Evolutionary conservation across 768 basidiomycete genomes (phyloP), one percentile per base, ranked within the genome.

Genomic region (Kockovaella imperatae): DNA sequence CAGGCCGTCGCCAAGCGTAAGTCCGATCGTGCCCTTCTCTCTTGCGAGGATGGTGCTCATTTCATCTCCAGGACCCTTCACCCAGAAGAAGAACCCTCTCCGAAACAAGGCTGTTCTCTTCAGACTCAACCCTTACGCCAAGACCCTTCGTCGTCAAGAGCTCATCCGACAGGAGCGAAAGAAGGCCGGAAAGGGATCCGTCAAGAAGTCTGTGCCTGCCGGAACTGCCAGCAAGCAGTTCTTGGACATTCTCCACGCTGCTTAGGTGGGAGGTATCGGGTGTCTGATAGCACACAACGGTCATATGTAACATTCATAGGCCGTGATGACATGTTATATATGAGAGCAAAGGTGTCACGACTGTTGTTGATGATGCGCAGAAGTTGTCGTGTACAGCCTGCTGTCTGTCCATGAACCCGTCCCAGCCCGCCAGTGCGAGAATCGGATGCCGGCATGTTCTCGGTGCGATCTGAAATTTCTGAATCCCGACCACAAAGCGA

Each of bases 11-110:
- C 84, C 75, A 95, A 91, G 76, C 84, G 91, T 63, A 32, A 49
- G 64, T 62, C 36, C n/a, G 3, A 3, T 32, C 32, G 32, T 26
- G 31, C 31, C 36, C 18, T 29, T 26, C 26, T 14, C 18, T 10
- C 25, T n/a, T 36, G 28, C 26, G 7, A 29, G 13, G 25, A 25
- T 30, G 26, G 23, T 4, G 34, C 28, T 42, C 24, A 41, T 5
- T 20, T 20, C 36, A 20, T 8, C 48, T 11, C 38, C 45, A 62
- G 60, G 67, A 68, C 89, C 90, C 52, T 90, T 86, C 87, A 87
- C 89, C 56, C 91, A 96, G 77, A 90, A 90, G 86, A 96, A 97
- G 84, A 96, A 95, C 79, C 89, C 91, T 45, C 80, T 95, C 65
- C 73, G 80, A 75, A 95, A 95, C 83, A 90, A 86, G 78, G 84